A percentile compares a stretch with the other conserved stretches of the same genome.
These are phyloP conservation scores for Penicillium sp. DNA, from an alignment of 2,329 filamentous ascomycete genomes.

Conservation along the genomic window DNA sequence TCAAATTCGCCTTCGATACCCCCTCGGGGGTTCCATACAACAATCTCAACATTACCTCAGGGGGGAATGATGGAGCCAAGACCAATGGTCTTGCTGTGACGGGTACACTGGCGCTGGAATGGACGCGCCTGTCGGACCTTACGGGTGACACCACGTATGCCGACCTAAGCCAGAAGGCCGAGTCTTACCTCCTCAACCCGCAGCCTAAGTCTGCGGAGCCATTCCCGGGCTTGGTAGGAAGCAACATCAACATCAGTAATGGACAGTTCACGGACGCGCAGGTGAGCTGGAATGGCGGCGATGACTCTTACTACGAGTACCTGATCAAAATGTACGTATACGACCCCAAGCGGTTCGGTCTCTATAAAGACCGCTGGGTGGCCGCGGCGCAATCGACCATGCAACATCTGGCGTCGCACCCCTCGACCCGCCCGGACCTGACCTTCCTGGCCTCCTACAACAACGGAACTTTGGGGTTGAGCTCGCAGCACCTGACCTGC, in stretches of 20 bases:
- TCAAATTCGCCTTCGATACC: conserved; percentile 72
- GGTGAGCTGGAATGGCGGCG: conserved; percentile 64
- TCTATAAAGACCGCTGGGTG: conserved; percentile 67
- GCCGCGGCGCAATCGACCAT: conserved; percentile 68
- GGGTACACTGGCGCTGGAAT: conserved; percentile 73
- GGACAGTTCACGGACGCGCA: conserved; percentile 62
- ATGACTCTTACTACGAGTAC: conserved; percentile 80
- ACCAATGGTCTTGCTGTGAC: conserved; percentile 67
- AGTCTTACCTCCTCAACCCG: conserved; percentile 62
- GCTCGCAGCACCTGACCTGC: conserved; percentile 55
- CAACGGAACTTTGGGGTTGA: conserved; percentile 29
- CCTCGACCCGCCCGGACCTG: conserved; percentile 56
- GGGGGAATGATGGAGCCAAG: conserved; percentile 42
- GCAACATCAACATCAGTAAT: conserved; percentile 53
- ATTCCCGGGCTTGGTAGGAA: conserved; percentile 68
- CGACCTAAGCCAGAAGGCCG: conserved; percentile 55
- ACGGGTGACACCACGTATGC: conserved; percentile 60
- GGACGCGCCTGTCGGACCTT: conserved; percentile 69
- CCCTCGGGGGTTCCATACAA: conserved; percentile 66
- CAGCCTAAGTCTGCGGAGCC: conserved; percentile 58
- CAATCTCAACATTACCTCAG: conserved; percentile 52
- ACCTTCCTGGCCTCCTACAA: conserved; percentile 50
- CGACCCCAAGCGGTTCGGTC: conserved; percentile 53
- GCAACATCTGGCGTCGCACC: conserved; percentile 59
- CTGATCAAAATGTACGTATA: conserved; percentile 87